Conservation (phyloP, 2,329 filamentous ascomycete species). For the Nothophoma quercina region DNA sequence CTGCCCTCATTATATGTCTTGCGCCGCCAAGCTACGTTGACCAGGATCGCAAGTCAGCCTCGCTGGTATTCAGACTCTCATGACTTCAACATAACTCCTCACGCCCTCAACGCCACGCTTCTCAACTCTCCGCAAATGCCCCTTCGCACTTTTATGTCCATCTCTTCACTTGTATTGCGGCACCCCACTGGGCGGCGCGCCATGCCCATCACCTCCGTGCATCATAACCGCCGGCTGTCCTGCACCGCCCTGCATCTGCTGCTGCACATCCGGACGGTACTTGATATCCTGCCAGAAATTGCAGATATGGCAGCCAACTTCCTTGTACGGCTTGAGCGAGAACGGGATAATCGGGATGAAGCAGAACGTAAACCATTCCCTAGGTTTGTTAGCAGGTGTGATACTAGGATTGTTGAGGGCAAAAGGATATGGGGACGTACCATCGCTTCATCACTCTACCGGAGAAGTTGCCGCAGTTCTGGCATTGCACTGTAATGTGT, state of each 20-base stretch:
- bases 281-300: conserved; percentile 72
- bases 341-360: conserved; percentile 78
- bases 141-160: no score
- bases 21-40: no score
- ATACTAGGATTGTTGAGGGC: background rate
- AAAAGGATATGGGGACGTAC: conserved; percentile 34
- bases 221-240: conserved; percentile 33
- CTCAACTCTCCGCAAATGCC: no score
- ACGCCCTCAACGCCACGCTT: background rate
- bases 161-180: conserved; percentile 32
- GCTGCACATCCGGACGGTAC: conserved; percentile 50
- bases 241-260: conserved; percentile 33
- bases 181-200: conserved; percentile 28
- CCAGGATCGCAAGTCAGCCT: no score
- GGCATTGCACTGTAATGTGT: conserved; percentile 59
- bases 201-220: conserved; percentile 27
- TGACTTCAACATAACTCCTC: background rate
- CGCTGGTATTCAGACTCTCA: background rate
- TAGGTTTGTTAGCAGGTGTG: conserved; percentile 43
- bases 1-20: no score
- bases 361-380: conserved; percentile 79
- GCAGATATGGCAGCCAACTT: conserved; percentile 78
- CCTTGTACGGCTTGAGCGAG: conserved; percentile 63
- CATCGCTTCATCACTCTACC: conserved; percentile 57
- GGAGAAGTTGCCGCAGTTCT: conserved; percentile 60